These are phyloP conservation scores for Ophiostoma fasciatum DNA, from an alignment of 2,329 filamentous ascomycete species.

Conservation along the genomic window DNA sequence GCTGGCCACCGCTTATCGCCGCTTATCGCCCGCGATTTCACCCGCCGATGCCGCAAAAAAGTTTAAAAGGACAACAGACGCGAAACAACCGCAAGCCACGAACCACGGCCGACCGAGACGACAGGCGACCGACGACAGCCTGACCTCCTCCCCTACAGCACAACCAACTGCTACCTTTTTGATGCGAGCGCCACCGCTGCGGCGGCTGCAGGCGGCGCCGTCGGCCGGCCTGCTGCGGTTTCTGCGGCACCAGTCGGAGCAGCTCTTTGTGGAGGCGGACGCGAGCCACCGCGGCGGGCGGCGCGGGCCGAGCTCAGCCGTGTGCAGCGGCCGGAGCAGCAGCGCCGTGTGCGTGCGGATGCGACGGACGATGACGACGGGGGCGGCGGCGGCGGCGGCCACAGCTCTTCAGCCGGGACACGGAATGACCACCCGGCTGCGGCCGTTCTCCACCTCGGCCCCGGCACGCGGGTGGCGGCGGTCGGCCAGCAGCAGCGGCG, in stretches of 20 bases:
- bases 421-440: neutral
- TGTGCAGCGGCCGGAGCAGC: neutral
- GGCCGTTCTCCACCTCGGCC: conserved; percentile 8
- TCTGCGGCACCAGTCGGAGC: conserved; percentile 54
- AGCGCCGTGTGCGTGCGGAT: conserved; percentile 1
- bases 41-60: too few relatives aligned
- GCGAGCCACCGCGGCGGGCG: conserved; percentile 22
- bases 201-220: conserved; percentile 25
- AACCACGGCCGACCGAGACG: neutral
- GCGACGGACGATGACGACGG: conserved; percentile 1
- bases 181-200: conserved; percentile 3
- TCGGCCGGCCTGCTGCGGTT: conserved; percentile 52
- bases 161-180: neutral
- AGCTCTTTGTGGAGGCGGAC: conserved; percentile 27
- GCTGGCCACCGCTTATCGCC: too few relatives aligned
- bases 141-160: too few relatives aligned
- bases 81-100: neutral
- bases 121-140: too few relatives aligned
- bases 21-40: too few relatives aligned
- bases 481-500: neutral
- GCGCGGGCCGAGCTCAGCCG: conserved; percentile 19
- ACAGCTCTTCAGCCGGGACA: neutral
- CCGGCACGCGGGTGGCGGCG: conserved; percentile 1
- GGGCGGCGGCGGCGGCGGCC: neutral
- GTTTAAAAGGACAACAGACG: neutral